A percentile compares a stretch with the other conserved stretches of the same genome.
phyloP scores from a whole-genome alignment of 1,284 basidiomycete species.

The Ceratobasidium sp. region DNA sequence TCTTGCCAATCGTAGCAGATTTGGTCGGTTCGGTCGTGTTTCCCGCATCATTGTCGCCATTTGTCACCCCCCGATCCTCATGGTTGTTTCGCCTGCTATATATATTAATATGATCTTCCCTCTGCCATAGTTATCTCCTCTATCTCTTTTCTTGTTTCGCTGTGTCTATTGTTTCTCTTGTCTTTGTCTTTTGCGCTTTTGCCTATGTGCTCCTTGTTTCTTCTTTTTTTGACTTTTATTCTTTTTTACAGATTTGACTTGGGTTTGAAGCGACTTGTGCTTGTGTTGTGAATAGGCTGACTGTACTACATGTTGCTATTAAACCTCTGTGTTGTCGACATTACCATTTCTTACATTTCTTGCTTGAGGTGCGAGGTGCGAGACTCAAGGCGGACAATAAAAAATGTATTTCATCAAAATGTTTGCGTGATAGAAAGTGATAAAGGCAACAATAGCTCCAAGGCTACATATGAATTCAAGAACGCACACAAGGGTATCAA shows the following conservation, averaged over 20 bases:
- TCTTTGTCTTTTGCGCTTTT: slow-evolving; percentile 15
- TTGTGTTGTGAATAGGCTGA: slow-evolving; percentile 38
- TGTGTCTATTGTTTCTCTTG: slow-evolving; percentile 35
- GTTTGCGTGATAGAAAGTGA: too few species aligned
- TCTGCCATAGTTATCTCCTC: slow-evolving; percentile 11
- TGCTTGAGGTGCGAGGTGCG: slow-evolving; percentile 2
- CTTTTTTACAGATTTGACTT: slow-evolving; percentile 38
- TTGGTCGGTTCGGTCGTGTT: slow-evolving; percentile 25
- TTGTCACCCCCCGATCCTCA: slow-evolving; percentile 26
- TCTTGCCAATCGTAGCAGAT: slow-evolving; percentile 10
- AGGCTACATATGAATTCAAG: slow-evolving; percentile 9
- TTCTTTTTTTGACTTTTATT: slow-evolving; percentile 25
- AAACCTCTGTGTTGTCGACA: slow-evolving; percentile 39
- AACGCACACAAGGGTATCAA: neutral
- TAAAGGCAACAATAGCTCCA: neutral
- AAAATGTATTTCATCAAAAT: neutral
- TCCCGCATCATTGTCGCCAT: slow-evolving; percentile 7
- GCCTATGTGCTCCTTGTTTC: neutral
- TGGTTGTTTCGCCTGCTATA: slow-evolving; percentile 7
- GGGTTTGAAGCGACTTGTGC: slow-evolving; percentile 38
- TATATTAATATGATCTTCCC: slow-evolving; percentile 40
- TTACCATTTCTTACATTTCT: slow-evolving; percentile 35
- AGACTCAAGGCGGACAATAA: neutral
- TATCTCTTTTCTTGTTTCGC: slow-evolving; percentile 33
- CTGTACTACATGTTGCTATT: slow-evolving; percentile 42